phyloP scores from a whole-genome alignment of 2,329 filamentous ascomycete genomes.

The Iodosphaeria phyllophila region DNA sequence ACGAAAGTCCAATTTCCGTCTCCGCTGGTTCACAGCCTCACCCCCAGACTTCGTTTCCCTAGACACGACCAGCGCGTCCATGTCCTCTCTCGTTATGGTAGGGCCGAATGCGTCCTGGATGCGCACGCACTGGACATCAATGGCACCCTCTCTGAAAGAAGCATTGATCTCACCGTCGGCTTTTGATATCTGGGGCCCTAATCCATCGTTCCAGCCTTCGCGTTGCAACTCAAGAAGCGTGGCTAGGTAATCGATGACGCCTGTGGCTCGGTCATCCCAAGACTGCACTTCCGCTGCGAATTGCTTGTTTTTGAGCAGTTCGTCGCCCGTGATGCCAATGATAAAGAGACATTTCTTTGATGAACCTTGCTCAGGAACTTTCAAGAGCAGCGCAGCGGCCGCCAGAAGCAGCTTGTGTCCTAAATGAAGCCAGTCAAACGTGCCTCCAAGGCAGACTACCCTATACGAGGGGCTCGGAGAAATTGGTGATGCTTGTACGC shows the following conservation, averaged over 20 bases:
- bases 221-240: slow-evolving; percentile 31
- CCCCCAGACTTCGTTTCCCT: slow-evolving; percentile 76
- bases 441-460: slow-evolving; percentile 70
- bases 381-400: slow-evolving; percentile 59
- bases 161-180: slow-evolving; percentile 29
- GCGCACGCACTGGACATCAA: slow-evolving; percentile 62
- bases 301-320: slow-evolving; percentile 75
- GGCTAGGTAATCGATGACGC: slow-evolving; percentile 54
- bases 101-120: slow-evolving; percentile 83
- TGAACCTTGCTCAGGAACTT: slow-evolving; percentile 23
- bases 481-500: no score
- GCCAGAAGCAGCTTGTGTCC: slow-evolving; percentile 93
- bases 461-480: slow-evolving; percentile 23
- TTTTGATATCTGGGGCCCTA: slow-evolving; percentile 16
- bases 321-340: slow-evolving; percentile 77
- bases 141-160: slow-evolving; percentile 34
- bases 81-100: slow-evolving; percentile 62
- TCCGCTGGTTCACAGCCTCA: slow-evolving; percentile 67
- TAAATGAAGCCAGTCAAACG: slow-evolving; percentile 88
- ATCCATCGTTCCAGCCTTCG: slow-evolving; percentile 23
- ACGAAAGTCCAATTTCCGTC: slow-evolving; percentile 57
- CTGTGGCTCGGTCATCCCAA: slow-evolving; percentile 56
- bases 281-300: slow-evolving; percentile 63
- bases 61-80: slow-evolving; percentile 72
- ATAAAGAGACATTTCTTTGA: slow-evolving; percentile 39